Base-by-base conservation (phyloP, 495 filamentous ascomycete genomes). In the Recurvomyces mirabilis region DNA sequence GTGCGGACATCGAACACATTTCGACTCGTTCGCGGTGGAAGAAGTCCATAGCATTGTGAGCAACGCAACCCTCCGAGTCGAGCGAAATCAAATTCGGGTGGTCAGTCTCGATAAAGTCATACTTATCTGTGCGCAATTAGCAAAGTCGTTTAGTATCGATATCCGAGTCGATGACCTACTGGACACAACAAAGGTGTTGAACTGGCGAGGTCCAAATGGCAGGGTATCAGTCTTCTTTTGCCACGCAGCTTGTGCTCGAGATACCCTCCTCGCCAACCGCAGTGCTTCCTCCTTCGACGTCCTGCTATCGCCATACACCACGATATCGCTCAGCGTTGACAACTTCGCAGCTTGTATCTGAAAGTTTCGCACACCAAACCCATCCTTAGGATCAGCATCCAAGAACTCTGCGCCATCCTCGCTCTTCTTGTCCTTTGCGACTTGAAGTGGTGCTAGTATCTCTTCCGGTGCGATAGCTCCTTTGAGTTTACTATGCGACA, bases 301-400 rank as follows among this genome's bases (percentile, higher is more conserved):
- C 15, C 68, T 65, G 47, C 84, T 73, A 43, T 87, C 81, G 6
- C 83, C 83, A 62, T 98, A 98, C 11, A 98, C 72, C 13, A 98
- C 71, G 51, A 98, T 84, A 58, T 98, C 91, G 3, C 86, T 91
- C 19, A 93, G 71, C 47, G 81, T 78, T 23, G 89, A 87, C 55
- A 84, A 68, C 60, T 98, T 98, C 29, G 82, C 84, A 1, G 85
- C 77, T 57, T 98, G 91, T 32, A 96, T 95, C 55, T 98, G 91
- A 54, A 98, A 98, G 61, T 98, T 96, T 18, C 91, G 77, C 9
- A 85, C 79, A 18, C 73, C 79, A 51, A 85, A 85, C 11, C 91
- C 91, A 47, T 91, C 82, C 21, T 64, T 74, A 1, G 91, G 91
- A 55, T 98, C 91, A 14, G 79, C 70, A 21, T 84, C 68, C 69